A percentile compares a stretch with the other conserved stretches of the same genome.
Conservation (phyloP, 352 stramenopile genomes). For the Pythium periplocum region DNA sequence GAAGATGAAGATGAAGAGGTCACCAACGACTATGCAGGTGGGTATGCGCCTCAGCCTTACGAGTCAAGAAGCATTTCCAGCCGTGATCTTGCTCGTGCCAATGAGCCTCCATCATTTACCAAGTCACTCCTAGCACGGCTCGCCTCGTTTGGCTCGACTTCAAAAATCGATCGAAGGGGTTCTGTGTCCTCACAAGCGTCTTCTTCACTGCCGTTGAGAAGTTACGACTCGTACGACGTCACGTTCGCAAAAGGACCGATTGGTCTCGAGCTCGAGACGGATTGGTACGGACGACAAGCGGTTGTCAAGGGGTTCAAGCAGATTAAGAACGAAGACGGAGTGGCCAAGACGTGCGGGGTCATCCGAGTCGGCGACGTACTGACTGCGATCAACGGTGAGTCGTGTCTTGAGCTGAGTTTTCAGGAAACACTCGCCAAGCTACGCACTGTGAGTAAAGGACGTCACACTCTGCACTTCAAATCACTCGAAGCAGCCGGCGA, state of each 20-base stretch:
- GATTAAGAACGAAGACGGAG: conserved; percentile 42
- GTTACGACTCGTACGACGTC: conserved; percentile 68
- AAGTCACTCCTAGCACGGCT: conserved; percentile 15
- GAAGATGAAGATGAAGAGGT: no score
- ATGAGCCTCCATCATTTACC: conserved; percentile 11
- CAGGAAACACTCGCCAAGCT: conserved; percentile 46
- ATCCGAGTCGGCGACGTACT: conserved; percentile 70
- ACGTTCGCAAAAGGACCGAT: conserved; percentile 59
- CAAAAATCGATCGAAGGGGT: neutral
- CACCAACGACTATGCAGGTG: no score
- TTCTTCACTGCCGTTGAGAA: conserved; percentile 1
- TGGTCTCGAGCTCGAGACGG: conserved; percentile 62
- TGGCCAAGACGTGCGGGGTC: conserved; percentile 47
- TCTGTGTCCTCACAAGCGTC: no score
- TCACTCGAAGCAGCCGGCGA: conserved; percentile 60
- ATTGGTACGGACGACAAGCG: conserved; percentile 67
- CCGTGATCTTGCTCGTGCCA: no score
- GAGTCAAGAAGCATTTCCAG: no score
- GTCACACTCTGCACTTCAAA: conserved; percentile 70
- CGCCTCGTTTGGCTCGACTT: conserved; percentile 12
- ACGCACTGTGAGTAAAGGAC: conserved; percentile 29
- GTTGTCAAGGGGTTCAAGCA: conserved; percentile 68
- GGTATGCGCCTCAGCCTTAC: no score
- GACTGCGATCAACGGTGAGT: conserved; percentile 63
- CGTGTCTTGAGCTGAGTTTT: conserved; percentile 67